These are phyloP conservation scores for Beauveria sp. DNA, from an alignment of 2,329 filamentous ascomycete species.

Conservation along the genomic window DNA sequence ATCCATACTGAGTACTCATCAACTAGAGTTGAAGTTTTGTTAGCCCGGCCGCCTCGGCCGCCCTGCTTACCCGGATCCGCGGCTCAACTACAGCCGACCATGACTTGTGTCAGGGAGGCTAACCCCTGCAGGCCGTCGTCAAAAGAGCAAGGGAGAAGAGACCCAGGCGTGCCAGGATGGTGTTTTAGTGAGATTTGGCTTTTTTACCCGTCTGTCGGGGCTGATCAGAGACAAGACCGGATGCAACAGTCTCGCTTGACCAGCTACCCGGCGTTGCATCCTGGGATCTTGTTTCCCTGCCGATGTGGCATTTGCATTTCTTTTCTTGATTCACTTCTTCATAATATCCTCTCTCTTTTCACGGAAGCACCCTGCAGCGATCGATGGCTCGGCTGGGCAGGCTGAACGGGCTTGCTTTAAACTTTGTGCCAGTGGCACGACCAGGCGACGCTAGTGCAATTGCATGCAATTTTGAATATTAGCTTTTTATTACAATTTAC, in stretches of 20 bases:
- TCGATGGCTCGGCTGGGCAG: not conserved
- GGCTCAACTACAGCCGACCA: not conserved
- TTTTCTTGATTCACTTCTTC: too few species aligned
- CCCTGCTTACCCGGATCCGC: constrained; percentile 2
- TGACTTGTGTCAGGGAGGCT: not conserved
- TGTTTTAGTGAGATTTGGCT: too few species aligned
- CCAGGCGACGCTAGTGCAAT: not conserved
- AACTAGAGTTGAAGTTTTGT: too few species aligned
- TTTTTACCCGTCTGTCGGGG: not conserved
- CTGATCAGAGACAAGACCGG: constrained; percentile 4
- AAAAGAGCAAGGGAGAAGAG: not conserved
- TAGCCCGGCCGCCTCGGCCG: not conserved
- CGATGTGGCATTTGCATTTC: not conserved
- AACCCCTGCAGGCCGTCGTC: not conserved
- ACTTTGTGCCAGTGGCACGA: not conserved
- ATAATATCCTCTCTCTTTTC: not conserved
- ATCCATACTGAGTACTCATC: too few species aligned
- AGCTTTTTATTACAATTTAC: not conserved
- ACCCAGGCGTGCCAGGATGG: not conserved
- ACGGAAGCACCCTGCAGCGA: not conserved
- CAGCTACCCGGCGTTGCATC: not conserved
- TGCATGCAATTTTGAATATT: not conserved
- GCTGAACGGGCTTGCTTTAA: not conserved
- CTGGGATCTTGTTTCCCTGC: not conserved
- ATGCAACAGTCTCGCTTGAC: not conserved